Base-by-base conservation (phyloP, 1,284 basidiomycete genomes). In the Puccinia triticina region DNA sequence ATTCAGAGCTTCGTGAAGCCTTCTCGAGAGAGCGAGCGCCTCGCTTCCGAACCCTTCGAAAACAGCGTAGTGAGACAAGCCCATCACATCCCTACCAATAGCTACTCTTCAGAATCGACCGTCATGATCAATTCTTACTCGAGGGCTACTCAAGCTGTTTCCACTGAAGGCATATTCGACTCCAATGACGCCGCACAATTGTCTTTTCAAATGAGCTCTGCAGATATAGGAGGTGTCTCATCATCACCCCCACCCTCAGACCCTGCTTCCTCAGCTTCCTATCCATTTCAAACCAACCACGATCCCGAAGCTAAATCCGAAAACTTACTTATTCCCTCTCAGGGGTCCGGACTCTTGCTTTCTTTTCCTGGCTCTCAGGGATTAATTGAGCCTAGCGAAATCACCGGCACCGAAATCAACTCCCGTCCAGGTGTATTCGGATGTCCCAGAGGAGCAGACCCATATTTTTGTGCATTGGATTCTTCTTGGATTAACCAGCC, bases 241-340 rank as follows among this genome's bases (percentile, higher is more conserved):
- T 73, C 71, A 73, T 73, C 71, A 32, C 71, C 71, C 16, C 71
- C 43, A 23, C 71, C 50, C 16, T 73, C 71, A 14, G 71, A 73
- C 43, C 71, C 48, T 32, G n/a, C 71, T 55, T 73, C 53, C 23
- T 73, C 71, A 37, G 21, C 21, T 34, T 55, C 71, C 21, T 50
- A 55, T 73, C 71, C 26, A 26, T 50, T 73, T 73, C 71, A 73
- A 55, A 23, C 29, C 29, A 21, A 32, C 48, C 46, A 21, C 40
- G 48, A 73, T 26, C 34, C 46, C 12, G 53, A 73, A 26, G 8
- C 23, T 26, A 73, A 73, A 40, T 37, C 53, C 12, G 71, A 73
- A 34, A 26, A 73, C 18, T 10, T 73, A n/a, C 46, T 73, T 32
- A 46, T 73, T 50, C 46, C 48, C 26, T 50, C 71, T 53, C 71